Base-by-base conservation (phyloP, 257 asterid species). In the Paraleonurus japonicus region DNA sequence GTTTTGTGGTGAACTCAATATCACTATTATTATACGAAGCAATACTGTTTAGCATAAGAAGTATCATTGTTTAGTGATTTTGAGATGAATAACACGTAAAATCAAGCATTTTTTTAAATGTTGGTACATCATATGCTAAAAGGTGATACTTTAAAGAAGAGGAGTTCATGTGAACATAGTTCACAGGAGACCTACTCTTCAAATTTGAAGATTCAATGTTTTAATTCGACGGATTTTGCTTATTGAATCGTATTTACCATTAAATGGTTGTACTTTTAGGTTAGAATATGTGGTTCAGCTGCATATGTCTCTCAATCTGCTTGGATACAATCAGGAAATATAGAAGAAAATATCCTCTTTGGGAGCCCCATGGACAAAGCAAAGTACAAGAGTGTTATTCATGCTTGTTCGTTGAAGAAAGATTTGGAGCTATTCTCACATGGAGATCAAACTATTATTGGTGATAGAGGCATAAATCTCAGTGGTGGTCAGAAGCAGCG, bases 401-500 rank as follows among this genome's bases (percentile, higher is more conserved):
- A 91, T 77, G 99, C 99, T 26, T 94, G 99, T 78, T 83, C 96
- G 4, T 81, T 94, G 70, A 91, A 91, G 86, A 91, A 82, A 84
- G 99, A 94, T 79, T 78, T 94, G 78, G 92, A 89, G 85, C 90
- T 91, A 17, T 88, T 94, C 67, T 94, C 97, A 30, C 99, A 94
- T 80, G 97, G 96, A 72, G 97, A 94, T 83, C 95, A 91, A 81
- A 94, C 99, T 66, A 91, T 94, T 78, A 94, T 94, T 75, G 99
- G 99, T 74, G 99, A 94, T 72, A 83, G 99, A 83, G 99, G 99
- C 75, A 94, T 94, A 79, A 94, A 94, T 82, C 95, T 94, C 32
- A 94, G 99, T 79, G 99, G 99, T 64, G 99, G 99, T 67, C 99
- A 94, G 79, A 94, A 94, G 88, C 99, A 94, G 69, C 84, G 99